phyloP scores from a whole-genome alignment of 768 basidiomycete species.

The Boletus sp. region DNA sequence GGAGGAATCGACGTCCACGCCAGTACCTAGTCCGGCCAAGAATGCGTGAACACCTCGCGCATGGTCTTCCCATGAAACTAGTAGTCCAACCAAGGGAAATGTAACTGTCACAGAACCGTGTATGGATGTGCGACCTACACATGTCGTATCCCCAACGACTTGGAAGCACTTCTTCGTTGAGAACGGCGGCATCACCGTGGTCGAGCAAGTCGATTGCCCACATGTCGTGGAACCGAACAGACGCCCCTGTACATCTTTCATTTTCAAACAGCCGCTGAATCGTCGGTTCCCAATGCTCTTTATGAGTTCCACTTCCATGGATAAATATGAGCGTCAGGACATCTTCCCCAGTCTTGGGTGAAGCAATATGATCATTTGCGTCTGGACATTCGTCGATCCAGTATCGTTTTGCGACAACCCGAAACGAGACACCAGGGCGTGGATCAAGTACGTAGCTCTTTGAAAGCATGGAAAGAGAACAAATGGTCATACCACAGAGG shows the following conservation, averaged over 20 bases:
- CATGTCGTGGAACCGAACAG: slow-evolving; percentile 2
- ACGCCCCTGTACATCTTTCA: neutral
- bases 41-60: slow-evolving; percentile 4
- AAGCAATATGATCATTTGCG: neutral
- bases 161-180: slow-evolving; percentile 7
- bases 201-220: slow-evolving; percentile 8
- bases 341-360: neutral
- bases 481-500: neutral
- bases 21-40: neutral
- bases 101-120: neutral
- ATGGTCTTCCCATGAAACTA: slow-evolving; percentile 7
- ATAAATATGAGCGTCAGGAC: slow-evolving; percentile 3
- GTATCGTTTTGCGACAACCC: slow-evolving; percentile 9
- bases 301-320: slow-evolving; percentile 1
- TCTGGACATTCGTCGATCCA: neutral
- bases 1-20: slow-evolving; percentile 7
- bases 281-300: slow-evolving; percentile 11
- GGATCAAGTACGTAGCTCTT: slow-evolving; percentile 10
- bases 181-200: slow-evolving; percentile 8
- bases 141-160: neutral
- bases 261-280: slow-evolving; percentile 1
- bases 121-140: neutral
- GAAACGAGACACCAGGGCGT: slow-evolving; percentile 9
- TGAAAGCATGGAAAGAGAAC: neutral
- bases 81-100: neutral